Evolutionary conservation across 768 basidiomycete species (phyloP).

Genomic region (Agaricus sinodeliciosus): DNA sequence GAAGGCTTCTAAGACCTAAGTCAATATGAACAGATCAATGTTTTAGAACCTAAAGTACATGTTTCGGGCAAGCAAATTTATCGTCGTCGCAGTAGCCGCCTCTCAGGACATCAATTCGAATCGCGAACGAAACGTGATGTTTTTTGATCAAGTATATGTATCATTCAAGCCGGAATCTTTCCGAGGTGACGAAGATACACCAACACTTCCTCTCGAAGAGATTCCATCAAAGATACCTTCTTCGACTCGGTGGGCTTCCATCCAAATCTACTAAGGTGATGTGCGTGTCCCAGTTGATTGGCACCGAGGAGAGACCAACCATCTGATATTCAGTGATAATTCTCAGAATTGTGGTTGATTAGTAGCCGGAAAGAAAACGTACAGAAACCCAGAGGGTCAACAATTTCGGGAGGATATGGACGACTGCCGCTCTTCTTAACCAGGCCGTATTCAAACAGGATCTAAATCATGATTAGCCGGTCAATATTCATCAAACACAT

Average conservation of each 20-base stretch:
- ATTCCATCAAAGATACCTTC: slow-evolving; percentile 16
- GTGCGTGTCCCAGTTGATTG: slow-evolving; percentile 27
- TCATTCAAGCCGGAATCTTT: not conserved
- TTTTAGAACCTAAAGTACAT: too few relatives aligned
- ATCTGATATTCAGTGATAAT: slow-evolving; percentile 15
- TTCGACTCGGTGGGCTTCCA: slow-evolving; percentile 27
- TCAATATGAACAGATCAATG: too few relatives aligned
- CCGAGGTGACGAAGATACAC: slow-evolving; percentile 13
- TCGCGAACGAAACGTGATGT: too few relatives aligned
- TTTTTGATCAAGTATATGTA: too few relatives aligned
- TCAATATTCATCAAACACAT: not conserved
- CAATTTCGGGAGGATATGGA: slow-evolving; percentile 25
- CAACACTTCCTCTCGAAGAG: slow-evolving; percentile 18
- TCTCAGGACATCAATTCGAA: too few relatives aligned
- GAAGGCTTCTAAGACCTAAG: too few relatives aligned
- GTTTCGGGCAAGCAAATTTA: too few relatives aligned
- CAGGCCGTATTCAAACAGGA: slow-evolving; percentile 27
- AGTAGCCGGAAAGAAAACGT: slow-evolving; percentile 13
- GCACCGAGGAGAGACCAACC: slow-evolving; percentile 36
- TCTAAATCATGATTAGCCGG: slow-evolving; percentile 14
- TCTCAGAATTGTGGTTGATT: not conserved
- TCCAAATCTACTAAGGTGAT: slow-evolving; percentile 30
- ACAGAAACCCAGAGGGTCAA: slow-evolving; percentile 33
- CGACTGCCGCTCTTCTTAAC: slow-evolving; percentile 24
- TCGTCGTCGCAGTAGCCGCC: too few relatives aligned